Conservation (phyloP, 257 asterid species). For the Solanum piurae region DNA sequence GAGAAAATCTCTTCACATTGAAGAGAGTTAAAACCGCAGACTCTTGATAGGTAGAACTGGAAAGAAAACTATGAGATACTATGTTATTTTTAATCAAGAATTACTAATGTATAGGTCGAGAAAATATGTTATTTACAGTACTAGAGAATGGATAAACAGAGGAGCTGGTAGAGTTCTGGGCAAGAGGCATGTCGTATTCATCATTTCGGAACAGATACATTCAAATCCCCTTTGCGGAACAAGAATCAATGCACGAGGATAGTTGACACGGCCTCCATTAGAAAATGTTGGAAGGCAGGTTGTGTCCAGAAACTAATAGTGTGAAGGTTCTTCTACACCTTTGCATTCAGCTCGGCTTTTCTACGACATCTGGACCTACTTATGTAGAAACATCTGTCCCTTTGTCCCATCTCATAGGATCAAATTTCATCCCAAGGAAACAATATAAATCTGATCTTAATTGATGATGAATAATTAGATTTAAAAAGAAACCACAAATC, state of each 20-base stretch:
- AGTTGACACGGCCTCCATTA: neutral
- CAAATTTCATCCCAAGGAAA: neutral
- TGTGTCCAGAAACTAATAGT: neutral
- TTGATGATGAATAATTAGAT: neutral
- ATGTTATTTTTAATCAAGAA: neutral
- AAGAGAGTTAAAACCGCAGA: neutral
- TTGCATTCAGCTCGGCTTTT: neutral
- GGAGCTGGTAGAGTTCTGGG: neutral
- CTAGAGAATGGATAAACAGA: neutral
- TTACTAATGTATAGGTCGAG: neutral
- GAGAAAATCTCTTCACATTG: neutral
- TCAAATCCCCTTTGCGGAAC: neutral
- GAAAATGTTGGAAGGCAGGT: neutral
- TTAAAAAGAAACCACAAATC: neutral
- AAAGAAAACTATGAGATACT: neutral
- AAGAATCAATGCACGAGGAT: neutral
- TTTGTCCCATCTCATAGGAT: neutral
- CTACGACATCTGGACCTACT: neutral
- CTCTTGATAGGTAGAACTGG: neutral
- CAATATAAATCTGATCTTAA: neutral
- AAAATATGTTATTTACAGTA: neutral
- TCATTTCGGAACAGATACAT: neutral
- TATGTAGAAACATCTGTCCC: neutral
- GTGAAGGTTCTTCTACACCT: neutral
- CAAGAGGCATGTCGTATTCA: neutral